Evolutionary conservation across 116 monocot species (phyloP).

Genomic region (Iris pallida): DNA sequence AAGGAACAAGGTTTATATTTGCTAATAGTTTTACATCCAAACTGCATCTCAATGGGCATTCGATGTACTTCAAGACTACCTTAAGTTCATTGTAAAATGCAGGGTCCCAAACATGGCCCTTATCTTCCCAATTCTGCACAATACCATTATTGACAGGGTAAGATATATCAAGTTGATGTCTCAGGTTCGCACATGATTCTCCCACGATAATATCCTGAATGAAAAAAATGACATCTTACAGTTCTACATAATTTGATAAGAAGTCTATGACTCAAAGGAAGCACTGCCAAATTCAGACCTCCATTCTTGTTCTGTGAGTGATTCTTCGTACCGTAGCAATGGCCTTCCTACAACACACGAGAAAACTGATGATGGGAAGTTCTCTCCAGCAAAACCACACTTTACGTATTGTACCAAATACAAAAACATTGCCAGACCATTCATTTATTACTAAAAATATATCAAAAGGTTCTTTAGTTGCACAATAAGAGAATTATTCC

Average conservation of each 20-base stretch:
- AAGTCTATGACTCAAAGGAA: background rate
- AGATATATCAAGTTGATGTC: constrained; percentile 84
- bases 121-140: constrained; percentile 98
- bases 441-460: background rate
- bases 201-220: constrained; percentile 84
- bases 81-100: constrained; percentile 88
- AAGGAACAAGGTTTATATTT: background rate
- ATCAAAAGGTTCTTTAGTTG: background rate
- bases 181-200: constrained; percentile 71
- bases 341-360: constrained; percentile 90
- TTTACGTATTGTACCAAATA: constrained; percentile 76
- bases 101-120: constrained; percentile 93
- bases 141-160: constrained; percentile 96
- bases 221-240: background rate
- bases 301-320: constrained; percentile 74
- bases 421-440: background rate
- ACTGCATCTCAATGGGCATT: background rate
- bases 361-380: constrained; percentile 92
- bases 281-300: constrained; percentile 32
- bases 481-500: background rate
- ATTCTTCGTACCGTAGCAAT: constrained; percentile 90
- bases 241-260: background rate
- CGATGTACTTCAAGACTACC: constrained; percentile 20
- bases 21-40: background rate
- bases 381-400: constrained; percentile 95